phyloP scores from a whole-genome alignment of 1,284 basidiomycete genomes.

The Rugosomyces carneus region DNA sequence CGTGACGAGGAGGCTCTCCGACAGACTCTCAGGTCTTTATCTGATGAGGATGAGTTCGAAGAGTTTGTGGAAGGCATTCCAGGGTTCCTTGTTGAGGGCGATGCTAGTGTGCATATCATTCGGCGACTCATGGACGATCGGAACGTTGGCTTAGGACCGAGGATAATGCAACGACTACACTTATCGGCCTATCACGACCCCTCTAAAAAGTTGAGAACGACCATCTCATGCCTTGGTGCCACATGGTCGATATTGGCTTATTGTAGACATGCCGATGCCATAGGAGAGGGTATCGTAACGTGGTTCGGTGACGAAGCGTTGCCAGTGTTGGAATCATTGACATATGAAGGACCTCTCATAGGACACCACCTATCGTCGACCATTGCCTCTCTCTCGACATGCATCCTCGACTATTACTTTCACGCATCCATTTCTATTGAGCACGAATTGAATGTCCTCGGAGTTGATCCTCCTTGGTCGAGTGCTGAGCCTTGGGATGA shows the following conservation, averaged over 20 bases:
- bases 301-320: slow-evolving; percentile 14
- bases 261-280: slow-evolving; percentile 1
- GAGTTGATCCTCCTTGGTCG: slow-evolving; percentile 7
- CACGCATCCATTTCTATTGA: slow-evolving; percentile 7
- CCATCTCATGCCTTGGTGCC: slow-evolving; percentile 7
- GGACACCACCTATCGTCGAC: slow-evolving; percentile 8
- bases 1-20: slow-evolving; percentile 23
- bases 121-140: slow-evolving; percentile 1
- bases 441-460: neutral
- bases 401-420: slow-evolving; percentile 6
- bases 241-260: slow-evolving; percentile 11
- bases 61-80: slow-evolving; percentile 9
- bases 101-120: slow-evolving; percentile 4
- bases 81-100: slow-evolving; percentile 7
- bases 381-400: slow-evolving; percentile 4
- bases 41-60: neutral
- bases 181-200: slow-evolving; percentile 3
- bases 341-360: slow-evolving; percentile 9
- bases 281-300: slow-evolving; percentile 1
- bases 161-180: slow-evolving; percentile 8
- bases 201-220: slow-evolving; percentile 1
- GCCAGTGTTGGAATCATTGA: slow-evolving; percentile 10
- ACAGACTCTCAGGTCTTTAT: slow-evolving; percentile 4
- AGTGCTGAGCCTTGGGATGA: slow-evolving; percentile 4
- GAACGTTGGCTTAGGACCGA: slow-evolving; percentile 6